Evolutionary conservation across 805 yeast genomes (phyloP), one percentile per base, ranked within the genome.

Genomic region (Grigorovia yakushimaensis): DNA sequence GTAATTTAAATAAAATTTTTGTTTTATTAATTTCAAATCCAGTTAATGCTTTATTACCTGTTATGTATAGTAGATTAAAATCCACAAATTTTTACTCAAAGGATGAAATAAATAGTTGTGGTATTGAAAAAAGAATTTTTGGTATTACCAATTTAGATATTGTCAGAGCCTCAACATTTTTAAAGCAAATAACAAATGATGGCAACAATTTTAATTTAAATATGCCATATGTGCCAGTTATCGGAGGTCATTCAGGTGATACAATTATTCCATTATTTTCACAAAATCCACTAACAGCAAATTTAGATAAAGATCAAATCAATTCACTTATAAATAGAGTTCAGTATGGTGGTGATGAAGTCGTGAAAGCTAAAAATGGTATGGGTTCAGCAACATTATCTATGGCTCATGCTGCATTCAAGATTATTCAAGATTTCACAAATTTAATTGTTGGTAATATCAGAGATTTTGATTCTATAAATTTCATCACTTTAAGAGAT

Each of bases 261-360:
- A 88, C 96, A 44, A 88, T 88, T 62, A 93, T 88, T 39, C 97
- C 97, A 47, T 73, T 88, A 55, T 78, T 82, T 64, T 62, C 67
- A 76, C 88, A 37, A 60, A 20, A 35, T 37, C n/a, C 20, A 5
- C 7, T 41, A 2, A 59, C 60, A 38, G 41, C 41, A 54, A 50
- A 54, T 50, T 51, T 68, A 60, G 49, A 61, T 62, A 57, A 60
- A 59, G 60, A 64, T 47, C 62, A 60, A 64, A 62, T 58, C 53
- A 79, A 78, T 59, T 77, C 77, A 51, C 77, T 89, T 57, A 78
- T 88, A 59, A 76, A 87, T 76, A 80, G 98, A 70, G 89, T 89
- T 56, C 97, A 89, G 72, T 88, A 84, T 58, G 95, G 95, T 52
- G 98, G 98, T 64, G 98, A 89, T 65, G 97, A 91, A 69, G 95